Base-by-base conservation (phyloP, 306 rosid genomes). In the Vigna hirtella region DNA sequence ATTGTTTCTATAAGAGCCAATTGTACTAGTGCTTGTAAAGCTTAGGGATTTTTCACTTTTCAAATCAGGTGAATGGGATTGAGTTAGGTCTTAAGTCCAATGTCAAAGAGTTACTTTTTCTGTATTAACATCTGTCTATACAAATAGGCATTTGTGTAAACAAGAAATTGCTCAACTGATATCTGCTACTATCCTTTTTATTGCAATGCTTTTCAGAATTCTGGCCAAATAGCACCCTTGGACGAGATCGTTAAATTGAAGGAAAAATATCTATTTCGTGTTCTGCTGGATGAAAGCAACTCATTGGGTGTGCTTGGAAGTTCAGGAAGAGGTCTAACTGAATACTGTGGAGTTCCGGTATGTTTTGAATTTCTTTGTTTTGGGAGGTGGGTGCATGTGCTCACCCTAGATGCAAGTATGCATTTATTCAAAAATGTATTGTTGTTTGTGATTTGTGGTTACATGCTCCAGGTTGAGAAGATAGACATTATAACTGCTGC, bases 201-300 rank as follows among this genome's bases (percentile, higher is more conserved):
- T 24, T 61, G 72, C 51, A 40, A 65, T 20, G 26, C 52, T 81
- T 42, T 84, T 57, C 86, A 96, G 99, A 96, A 93, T 81, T 96
- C 99, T 85, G 98, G 99, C 67, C 97, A 91, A 86, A 90, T 96
- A 73, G 96, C 97, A 81, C 98, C 97, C 58, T 82, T 96, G 48
- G 92, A 91, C 15, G 91, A 93, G 88, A 96, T 96, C 83, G 90
- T 93, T 80, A 88, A 81, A 79, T 80, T 96, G 93, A 96, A 96
- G 89, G 99, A 96, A 89, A 85, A 90, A 82, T 89, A 90, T 66
- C 82, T 76, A 1, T 96, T 96, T 70, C 99, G 98, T 66, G 93
- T 91, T 85, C 83, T 91, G 85, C 74, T 96, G 89, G 99, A 96
- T 72, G 99, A 93, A 86, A 96, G 98, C 91, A 96, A 96, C 87